These are phyloP conservation scores for Arthrobotrys iridis DNA, from an alignment of 2,329 filamentous ascomycete genomes.

Conservation along the genomic window DNA sequence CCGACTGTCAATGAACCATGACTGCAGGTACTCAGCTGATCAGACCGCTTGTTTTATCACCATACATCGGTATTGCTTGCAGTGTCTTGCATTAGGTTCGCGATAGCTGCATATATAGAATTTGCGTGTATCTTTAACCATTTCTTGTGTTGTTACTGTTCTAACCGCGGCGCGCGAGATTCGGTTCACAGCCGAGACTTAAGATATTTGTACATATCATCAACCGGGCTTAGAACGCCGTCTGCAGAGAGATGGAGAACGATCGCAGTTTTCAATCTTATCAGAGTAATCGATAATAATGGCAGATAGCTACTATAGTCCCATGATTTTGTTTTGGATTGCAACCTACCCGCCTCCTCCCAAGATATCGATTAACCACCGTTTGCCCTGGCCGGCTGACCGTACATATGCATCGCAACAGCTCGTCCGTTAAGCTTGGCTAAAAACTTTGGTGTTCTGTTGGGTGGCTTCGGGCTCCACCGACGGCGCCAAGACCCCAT, in stretches of 20 bases:
- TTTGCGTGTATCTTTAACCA: neutral
- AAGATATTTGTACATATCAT: no score
- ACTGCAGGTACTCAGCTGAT: neutral
- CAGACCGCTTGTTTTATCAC: neutral
- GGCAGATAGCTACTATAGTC: no score
- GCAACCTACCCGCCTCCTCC: neutral
- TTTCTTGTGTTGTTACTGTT: no score
- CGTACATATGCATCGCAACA: no score
- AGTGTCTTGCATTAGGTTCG: neutral
- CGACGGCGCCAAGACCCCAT: conserved; percentile 8
- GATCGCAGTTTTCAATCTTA: no score
- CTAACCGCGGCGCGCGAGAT: neutral
- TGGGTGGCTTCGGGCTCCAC: neutral
- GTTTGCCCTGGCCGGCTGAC: no score
- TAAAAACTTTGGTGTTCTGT: no score
- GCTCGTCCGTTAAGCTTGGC: neutral
- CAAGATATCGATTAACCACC: no score
- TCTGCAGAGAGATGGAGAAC: no score
- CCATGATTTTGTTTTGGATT: no score
- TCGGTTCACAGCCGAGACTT: neutral
- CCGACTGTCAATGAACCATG: neutral
- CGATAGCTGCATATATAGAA: neutral
- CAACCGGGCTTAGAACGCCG: no score
- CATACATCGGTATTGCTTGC: neutral
- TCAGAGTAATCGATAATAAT: no score